Evolutionary conservation across 257 asterid genomes (phyloP), one percentile per base, ranked within the genome.

Genomic region (Solanum lignicaule): DNA sequence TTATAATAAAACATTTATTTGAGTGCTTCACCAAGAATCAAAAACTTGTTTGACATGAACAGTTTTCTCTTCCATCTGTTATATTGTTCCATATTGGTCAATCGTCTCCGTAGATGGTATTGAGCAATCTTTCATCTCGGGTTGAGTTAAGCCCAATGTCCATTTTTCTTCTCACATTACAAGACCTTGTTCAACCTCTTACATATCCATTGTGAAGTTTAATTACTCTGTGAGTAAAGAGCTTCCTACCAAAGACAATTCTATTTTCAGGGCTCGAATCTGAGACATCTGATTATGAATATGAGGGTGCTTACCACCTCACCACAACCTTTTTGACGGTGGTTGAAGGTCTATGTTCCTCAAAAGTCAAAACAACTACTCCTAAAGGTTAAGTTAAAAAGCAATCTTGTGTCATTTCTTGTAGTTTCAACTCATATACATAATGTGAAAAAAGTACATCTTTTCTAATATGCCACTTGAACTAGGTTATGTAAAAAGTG

Each of bases 371-470:
- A 39, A 39, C 18, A 41, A 76, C 36, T 69, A 27, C n/a, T 39
- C 65, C 16, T 1, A n/a, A 78, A 23, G 38, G 20, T 4, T 3
- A 79, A 43, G 84, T 41, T 4, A 79, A 27, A 81, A 81, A 46
- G 18, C 85, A 27, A 27, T 16, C 0, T 43, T 27, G 85, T 78
- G 78, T 73, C 87, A 75, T 87, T 48, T 89, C 82, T n/a, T 38
- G 32, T 27, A 83, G 89, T 73, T 72, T 83, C 62, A 84, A 35
- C 48, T 87, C 91, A 84, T 84, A 62, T 87, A 75, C 74, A 86
- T 90, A 90, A 90, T 89, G 91, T 90, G 92, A 89, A 88, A 58
- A 31, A 88, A 39, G 86, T 74, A 73, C 27, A 38, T 86, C 8
- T 83, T 88, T 85, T 72, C 55, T 55, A 39, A 83, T 29, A 78